These are phyloP conservation scores for Trichophyton mentagrophytes DNA, from an alignment of 2,329 filamentous ascomycete genomes.

Conservation along the genomic window DNA sequence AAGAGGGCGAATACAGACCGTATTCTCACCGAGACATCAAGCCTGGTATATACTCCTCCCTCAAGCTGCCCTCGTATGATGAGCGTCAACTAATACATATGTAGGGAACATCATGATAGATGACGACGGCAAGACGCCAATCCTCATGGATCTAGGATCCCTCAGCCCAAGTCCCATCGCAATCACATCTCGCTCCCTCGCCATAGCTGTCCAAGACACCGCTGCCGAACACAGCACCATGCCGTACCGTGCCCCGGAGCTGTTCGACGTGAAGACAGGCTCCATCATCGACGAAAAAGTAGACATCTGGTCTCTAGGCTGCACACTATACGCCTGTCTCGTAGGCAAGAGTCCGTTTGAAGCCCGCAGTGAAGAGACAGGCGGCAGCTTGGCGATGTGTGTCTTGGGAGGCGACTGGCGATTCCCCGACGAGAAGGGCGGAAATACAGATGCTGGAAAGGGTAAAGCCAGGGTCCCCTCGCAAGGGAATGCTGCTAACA, in stretches of 20 bases:
- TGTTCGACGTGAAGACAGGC: constrained; percentile 95
- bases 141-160: constrained; percentile 95
- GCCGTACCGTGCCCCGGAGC: constrained; percentile 93
- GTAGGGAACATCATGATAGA: constrained; percentile 93
- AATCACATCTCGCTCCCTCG: constrained; percentile 79
- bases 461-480: constrained; percentile 16
- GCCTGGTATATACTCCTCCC: constrained; percentile 51
- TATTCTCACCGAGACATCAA: constrained; percentile 97
- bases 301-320: constrained; percentile 94
- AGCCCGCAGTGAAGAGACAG: constrained; percentile 88
- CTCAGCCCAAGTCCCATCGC: constrained; percentile 74
- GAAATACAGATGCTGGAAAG: constrained; percentile 45
- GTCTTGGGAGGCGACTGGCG: constrained; percentile 90
- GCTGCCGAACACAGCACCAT: constrained; percentile 96
- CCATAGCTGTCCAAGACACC: constrained; percentile 82
- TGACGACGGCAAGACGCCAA: constrained; percentile 73
- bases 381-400: constrained; percentile 82
- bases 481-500: constrained; percentile 18
- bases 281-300: constrained; percentile 88
- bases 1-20: constrained; percentile 56
- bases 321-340: constrained; percentile 92
- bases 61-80: neutral
- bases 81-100: neutral
- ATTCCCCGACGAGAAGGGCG: constrained; percentile 72
- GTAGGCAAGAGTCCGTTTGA: constrained; percentile 97